Base-by-base conservation (phyloP, 805 yeast species). In the Soucietia sequanensis region DNA sequence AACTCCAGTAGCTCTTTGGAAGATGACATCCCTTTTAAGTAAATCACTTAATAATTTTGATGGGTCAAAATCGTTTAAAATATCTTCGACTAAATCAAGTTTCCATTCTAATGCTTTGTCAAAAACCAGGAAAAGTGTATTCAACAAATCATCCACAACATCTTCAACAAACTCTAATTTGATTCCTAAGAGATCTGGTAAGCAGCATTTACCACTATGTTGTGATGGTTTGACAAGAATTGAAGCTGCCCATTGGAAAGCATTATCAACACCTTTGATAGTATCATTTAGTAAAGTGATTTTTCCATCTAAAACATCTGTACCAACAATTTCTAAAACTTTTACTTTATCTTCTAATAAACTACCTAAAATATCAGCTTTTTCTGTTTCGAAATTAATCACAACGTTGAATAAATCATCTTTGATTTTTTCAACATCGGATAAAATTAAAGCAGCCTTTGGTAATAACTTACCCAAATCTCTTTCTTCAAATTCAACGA, bases 381-480 rank as follows among this genome's bases (percentile, higher is more conserved):
- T 43, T 21, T 48, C 50, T 16, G 52, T 42, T 37, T 53, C 44
- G 34, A 50, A 56, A 43, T 56, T 54, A 35, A 44, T 30, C 20
- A 46, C 48, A 20, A 51, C 47, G 29, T 46, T 42, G 44, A 35
- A 52, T 20, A 37, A 34, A 31, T 43, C 58, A 16, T 48, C 52
- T 17, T 38, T 49, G n/a, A 42, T 43, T 30, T 39, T 40, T 30
- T 42, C 46, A 17, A 49, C 56, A 23, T 54, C 47, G 19, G 58
- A 49, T 11, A 56, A 47, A 5, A 43, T 48, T 31, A 56, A 42
- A 14, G 52, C 53, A 32, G 58, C 60, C 28, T 44, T 39, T 19
- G 60, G 59, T 19, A 29, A 11, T 11, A 29, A 18, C 23, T 29
- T 29, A 13, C 10, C n/a, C 8, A 8, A 7, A 7, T 25, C 14